Evolutionary conservation across 169 alveolate genomes (phyloP).

Genomic region (Plasmodium gonderi): DNA sequence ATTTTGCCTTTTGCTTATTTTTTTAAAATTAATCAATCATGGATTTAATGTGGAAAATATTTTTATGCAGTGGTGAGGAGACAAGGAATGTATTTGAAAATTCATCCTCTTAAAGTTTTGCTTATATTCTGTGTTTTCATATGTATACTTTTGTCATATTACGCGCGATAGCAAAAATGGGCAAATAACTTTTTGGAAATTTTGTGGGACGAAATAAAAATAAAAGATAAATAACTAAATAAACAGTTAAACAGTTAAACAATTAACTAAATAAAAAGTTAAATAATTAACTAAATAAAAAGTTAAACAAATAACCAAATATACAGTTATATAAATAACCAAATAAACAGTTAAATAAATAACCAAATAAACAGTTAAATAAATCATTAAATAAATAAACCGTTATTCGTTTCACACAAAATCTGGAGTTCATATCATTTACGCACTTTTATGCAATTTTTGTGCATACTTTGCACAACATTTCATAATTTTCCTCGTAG

Average conservation of each 20-base stretch:
- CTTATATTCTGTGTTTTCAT: background rate
- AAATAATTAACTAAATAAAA: too few species aligned
- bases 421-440: background rate
- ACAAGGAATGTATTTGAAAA: background rate
- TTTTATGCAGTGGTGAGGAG: background rate
- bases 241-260: too few species aligned
- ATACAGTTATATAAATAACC: too few species aligned
- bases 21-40: background rate
- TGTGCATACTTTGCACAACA: background rate
- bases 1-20: background rate
- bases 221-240: too few species aligned
- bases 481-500: background rate
- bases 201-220: background rate
- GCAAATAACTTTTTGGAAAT: background rate
- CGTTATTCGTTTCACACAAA: background rate
- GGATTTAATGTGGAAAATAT: background rate
- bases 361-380: too few species aligned
- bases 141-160: background rate
- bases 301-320: too few species aligned
- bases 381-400: background rate
- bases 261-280: too few species aligned
- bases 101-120: background rate
- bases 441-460: slow-evolving; percentile 4
- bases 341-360: too few species aligned
- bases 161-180: background rate